Evolutionary conservation across 345 rosid genomes (phyloP).

Genomic region (Eutrema japonicum): DNA sequence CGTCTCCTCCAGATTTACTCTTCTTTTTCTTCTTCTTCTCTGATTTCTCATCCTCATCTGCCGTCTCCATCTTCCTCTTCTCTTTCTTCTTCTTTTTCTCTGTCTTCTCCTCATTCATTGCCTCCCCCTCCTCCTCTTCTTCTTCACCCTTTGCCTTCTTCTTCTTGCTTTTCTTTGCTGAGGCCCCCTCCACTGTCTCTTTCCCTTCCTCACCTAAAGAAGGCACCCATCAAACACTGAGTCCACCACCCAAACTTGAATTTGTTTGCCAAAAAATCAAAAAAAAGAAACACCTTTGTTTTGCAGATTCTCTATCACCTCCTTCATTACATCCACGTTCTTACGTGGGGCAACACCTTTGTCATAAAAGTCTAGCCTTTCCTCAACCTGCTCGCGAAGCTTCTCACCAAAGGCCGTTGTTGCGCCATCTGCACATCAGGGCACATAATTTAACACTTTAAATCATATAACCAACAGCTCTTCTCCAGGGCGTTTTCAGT

Average conservation of each 20-base stretch:
- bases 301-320: slow-evolving; percentile 62
- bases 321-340: slow-evolving; percentile 94
- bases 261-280: neutral
- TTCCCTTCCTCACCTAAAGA: slow-evolving; percentile 31
- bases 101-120: slow-evolving; percentile 30
- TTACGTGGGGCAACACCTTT: slow-evolving; percentile 97
- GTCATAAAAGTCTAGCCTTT: slow-evolving; percentile 90
- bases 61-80: slow-evolving; percentile 39
- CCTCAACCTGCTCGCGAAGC: slow-evolving; percentile 96
- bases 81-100: slow-evolving; percentile 45
- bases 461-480: slow-evolving; percentile 1
- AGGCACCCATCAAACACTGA: neutral
- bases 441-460: neutral
- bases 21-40: slow-evolving; percentile 46
- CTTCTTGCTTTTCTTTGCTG: slow-evolving; percentile 46
- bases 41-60: slow-evolving; percentile 38
- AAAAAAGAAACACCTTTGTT: slow-evolving; percentile 54
- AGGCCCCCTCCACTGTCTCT: slow-evolving; percentile 30
- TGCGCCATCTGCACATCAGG: slow-evolving; percentile 54
- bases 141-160: slow-evolving; percentile 38
- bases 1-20: slow-evolving; percentile 39
- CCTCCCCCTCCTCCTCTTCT: slow-evolving; percentile 24
- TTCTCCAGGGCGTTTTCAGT: neutral
- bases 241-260: neutral
- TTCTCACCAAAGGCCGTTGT: slow-evolving; percentile 82